phyloP scores from a whole-genome alignment of 352 stramenopile genomes.

The Blastocystis sp. region DNA sequence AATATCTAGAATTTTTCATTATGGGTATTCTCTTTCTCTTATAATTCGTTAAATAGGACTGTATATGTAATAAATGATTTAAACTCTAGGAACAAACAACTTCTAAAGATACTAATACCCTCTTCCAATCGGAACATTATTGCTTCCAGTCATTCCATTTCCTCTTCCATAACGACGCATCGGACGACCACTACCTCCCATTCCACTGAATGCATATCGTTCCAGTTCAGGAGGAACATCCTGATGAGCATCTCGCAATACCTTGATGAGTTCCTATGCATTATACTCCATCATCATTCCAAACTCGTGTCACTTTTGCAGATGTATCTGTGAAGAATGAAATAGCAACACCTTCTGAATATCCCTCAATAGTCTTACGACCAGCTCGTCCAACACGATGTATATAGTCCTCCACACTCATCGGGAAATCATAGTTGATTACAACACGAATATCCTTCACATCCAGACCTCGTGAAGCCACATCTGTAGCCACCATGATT shows the following conservation, averaged over 20 bases:
- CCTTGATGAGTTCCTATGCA: constrained; percentile 74
- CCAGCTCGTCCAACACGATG: constrained; percentile 94
- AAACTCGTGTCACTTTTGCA: constrained; percentile 69
- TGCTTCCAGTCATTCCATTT: constrained; percentile 63
- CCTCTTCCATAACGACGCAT: constrained; percentile 68
- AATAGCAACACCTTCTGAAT: constrained; percentile 76
- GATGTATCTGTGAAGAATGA: constrained; percentile 89
- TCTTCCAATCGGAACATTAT: constrained; percentile 33
- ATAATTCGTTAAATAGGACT: too few relatives aligned
- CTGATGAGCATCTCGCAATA: constrained; percentile 79
- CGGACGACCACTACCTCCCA: constrained; percentile 67
- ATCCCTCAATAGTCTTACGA: constrained; percentile 75
- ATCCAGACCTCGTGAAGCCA: constrained; percentile 94
- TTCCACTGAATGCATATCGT: constrained; percentile 68
- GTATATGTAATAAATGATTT: neutral
- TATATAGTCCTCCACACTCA: constrained; percentile 96
- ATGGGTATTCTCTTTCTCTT: neutral
- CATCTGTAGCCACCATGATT: constrained; percentile 94
- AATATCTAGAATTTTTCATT: neutral
- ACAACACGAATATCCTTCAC: constrained; percentile 98
- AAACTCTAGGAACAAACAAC: neutral
- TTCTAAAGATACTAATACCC: constrained; percentile 16
- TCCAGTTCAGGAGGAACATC: constrained; percentile 77
- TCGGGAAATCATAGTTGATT: constrained; percentile 98
- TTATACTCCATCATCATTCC: neutral